phyloP scores from a whole-genome alignment of 768 basidiomycete genomes.

The Trametes gibbosa region DNA sequence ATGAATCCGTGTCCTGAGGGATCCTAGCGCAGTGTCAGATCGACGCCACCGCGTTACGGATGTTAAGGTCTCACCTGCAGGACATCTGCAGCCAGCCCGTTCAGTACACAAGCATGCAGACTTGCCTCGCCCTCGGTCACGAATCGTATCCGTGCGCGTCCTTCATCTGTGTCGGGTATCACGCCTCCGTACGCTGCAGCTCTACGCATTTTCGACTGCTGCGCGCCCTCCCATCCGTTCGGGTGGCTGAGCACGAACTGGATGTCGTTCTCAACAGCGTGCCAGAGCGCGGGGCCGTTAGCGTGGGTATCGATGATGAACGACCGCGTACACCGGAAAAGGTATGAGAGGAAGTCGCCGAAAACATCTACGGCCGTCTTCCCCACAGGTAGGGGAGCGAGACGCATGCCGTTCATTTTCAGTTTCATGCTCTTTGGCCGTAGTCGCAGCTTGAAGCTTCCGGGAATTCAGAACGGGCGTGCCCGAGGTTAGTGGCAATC shows the following conservation, averaged over 20 bases:
- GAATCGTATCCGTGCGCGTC: slow-evolving; percentile 70
- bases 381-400: slow-evolving; percentile 61
- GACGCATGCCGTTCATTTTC: slow-evolving; percentile 81
- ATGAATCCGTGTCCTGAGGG: slow-evolving; percentile 75
- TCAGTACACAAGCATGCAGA: slow-evolving; percentile 76
- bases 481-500: background rate
- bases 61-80: slow-evolving; percentile 43
- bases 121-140: slow-evolving; percentile 86
- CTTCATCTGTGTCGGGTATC: slow-evolving; percentile 71
- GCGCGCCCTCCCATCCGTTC: slow-evolving; percentile 81
- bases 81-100: slow-evolving; percentile 74
- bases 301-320: slow-evolving; percentile 84
- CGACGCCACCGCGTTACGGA: background rate
- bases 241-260: slow-evolving; percentile 79
- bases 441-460: slow-evolving; percentile 77
- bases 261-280: slow-evolving; percentile 63
- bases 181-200: slow-evolving; percentile 70
- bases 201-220: slow-evolving; percentile 74
- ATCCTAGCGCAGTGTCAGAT: slow-evolving; percentile 42
- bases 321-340: slow-evolving; percentile 68
- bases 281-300: slow-evolving; percentile 68
- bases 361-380: slow-evolving; percentile 74
- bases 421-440: slow-evolving; percentile 76
- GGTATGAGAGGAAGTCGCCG: slow-evolving; percentile 74
- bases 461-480: background rate